Conservation (phyloP, 2,329 filamentous ascomycete species). For the Penicillium sp. region DNA sequence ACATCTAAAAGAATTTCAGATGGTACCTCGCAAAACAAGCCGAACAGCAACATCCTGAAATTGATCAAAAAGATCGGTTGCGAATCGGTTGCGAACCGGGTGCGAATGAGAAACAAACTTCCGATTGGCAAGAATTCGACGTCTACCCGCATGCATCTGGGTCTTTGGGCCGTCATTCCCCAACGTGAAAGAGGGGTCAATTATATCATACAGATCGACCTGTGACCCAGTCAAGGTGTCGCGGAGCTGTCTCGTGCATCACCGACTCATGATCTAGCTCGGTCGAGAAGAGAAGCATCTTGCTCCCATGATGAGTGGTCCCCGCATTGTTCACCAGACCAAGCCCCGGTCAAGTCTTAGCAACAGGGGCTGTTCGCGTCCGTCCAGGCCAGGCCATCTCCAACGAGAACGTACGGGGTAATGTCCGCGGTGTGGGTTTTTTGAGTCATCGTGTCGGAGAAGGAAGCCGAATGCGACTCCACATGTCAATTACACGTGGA, state of each 20-base stretch:
- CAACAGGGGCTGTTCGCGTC: background rate
- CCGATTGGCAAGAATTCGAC: background rate
- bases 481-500: background rate
- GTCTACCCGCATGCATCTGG: conserved; percentile 7
- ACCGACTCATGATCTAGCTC: background rate
- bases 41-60: background rate
- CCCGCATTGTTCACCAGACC: background rate
- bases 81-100: background rate
- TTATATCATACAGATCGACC: background rate
- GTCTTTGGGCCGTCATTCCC: conserved; percentile 2
- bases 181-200: background rate
- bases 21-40: conserved; percentile 3
- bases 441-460: conserved; percentile 2
- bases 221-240: background rate
- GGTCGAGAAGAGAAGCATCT: background rate
- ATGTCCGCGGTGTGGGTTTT: conserved; percentile 1
- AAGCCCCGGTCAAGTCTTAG: background rate
- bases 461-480: conserved; percentile 3
- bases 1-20: conserved; percentile 2
- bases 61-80: background rate
- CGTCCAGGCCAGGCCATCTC: background rate
- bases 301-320: conserved; percentile 1
- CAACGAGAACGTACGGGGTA: background rate
- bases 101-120: background rate
- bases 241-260: background rate